Base-by-base conservation (phyloP, 225 moss, liverwort and hornwort genomes). In the Pseudoscleropodium purum region DNA sequence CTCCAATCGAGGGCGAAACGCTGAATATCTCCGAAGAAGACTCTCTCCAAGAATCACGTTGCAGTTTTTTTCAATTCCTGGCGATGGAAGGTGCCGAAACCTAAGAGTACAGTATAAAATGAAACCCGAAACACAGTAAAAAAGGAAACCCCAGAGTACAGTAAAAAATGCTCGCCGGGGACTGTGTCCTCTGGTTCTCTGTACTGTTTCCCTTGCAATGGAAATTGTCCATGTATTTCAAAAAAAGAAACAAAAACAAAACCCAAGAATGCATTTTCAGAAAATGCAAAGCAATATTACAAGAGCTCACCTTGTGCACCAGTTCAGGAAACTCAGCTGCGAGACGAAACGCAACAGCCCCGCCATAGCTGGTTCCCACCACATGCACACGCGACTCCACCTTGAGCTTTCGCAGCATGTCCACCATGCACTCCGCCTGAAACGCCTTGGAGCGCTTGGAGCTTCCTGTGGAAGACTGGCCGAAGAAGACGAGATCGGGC, bases 331-430 rank as follows among this genome's bases (percentile, higher is more conserved):
- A 92, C 73, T 83, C 64, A 41, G 91, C 89, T 6, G 93, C 90
- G 52, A 97, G 82, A n/a, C 88, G 82, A 82, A 95, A 89, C 12
- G 91, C 85, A 54, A 96, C 77, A 24, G 94, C 86, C 31, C 95
- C 95, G 15, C 96, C 97, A 84, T 96, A 97, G 87, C 95, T 97
- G 45, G 91, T 96, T 18, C 96, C 97, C 60, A 93, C 88, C 57
- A 93, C 84, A 88, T 79, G 67, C 45, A 94, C 90, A 27, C 66
- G 29, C 13, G 74, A 90, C 24, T 64, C 52, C 61, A 96, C 86
- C 11, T 94, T 93, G 31, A 96, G 83, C 15, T 79, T 29, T 20
- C 59, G 65, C 85, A 97, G 74, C 87, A 90, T 86, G 65, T 85
- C 73, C 66, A 83, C 89, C 29, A 97, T 49, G 80, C 95, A 91